Conservation (phyloP, 129 eudicot genomes). For the Ambrosia trifida region DNA sequence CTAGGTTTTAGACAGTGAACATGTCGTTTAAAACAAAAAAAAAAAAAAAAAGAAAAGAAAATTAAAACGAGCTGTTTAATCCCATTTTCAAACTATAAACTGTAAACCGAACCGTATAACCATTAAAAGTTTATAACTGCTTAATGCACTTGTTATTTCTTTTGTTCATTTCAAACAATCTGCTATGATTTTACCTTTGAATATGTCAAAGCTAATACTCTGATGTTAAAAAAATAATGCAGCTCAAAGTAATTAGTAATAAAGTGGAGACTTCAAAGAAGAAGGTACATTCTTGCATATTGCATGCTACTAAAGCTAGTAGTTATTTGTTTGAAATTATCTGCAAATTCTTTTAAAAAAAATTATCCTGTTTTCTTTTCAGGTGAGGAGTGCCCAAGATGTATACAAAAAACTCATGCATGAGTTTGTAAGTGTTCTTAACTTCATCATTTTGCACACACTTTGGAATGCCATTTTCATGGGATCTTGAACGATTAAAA, state of each 20-base stretch:
- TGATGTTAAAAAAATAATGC: constrained; percentile 20
- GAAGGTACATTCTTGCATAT: constrained; percentile 45
- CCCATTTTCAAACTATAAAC: background rate
- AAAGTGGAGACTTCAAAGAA: constrained; percentile 64
- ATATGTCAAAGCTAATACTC: background rate
- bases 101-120: background rate
- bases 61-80: no score
- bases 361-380: constrained; percentile 10
- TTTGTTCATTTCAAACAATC: background rate
- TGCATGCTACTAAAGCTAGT: background rate
- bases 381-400: constrained; percentile 73
- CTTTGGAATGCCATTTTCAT: background rate
- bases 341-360: background rate
- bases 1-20: background rate
- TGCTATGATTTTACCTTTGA: background rate
- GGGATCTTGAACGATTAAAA: background rate
- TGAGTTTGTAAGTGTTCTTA: constrained; percentile 51
- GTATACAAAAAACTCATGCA: constrained; percentile 58
- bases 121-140: background rate
- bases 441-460: background rate
- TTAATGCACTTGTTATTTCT: background rate
- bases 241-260: constrained; percentile 52
- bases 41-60: no score
- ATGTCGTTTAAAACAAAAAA: no score
- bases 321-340: background rate